Base-by-base conservation (phyloP, 2,329 filamentous ascomycete species). In the Cladosporium halotolerans region DNA sequence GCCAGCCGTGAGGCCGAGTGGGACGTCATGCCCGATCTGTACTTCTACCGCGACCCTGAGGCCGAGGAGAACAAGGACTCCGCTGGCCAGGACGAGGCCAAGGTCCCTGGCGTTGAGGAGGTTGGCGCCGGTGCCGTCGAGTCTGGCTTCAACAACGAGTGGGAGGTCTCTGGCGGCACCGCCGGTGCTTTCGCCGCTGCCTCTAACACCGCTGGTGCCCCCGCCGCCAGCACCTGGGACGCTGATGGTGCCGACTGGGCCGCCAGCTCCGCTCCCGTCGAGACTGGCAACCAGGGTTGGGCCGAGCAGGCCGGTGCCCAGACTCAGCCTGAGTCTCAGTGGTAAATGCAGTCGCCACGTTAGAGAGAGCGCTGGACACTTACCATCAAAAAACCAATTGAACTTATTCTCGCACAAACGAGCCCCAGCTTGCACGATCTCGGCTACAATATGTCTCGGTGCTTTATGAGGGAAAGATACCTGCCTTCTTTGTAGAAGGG, bases 401-500 rank as follows among this genome's bases (percentile, higher is more conserved):
- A 45, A 47, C 39, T 49, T 45, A 45, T 44, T 11, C 46, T 34
- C 42, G 39, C 14, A 28, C n/a, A 36, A 28, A 55, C 14, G 16
- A 41, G 47, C 41, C 19, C 14, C 33, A 44, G 31, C 40, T 45
- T 38, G 46, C 31, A 44, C 28, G 19, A 50, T 44, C 38, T 34
- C 50, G 44, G 41, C 48, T 51, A 47, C 46, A 53, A 43, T 45
- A 54, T 40, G 33, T 47, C 40, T 42, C 58, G 61, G 85, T 84
- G 86, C 90, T 96, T 18, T 80, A 96, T 87, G 91, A 96, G 90
- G 92, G 92, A 97, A 97, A 97, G 92, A 97, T 90, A 96, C 86
- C 89, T 81, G 72, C 48, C 48, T 51, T 51, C 67, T 71, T 72
- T 70, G 70, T 73, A 64, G 67, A 70, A 75, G 85, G 89, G 43